Evolutionary conservation across 495 filamentous ascomycete species (phyloP).

Genomic region (Penicillium roqueforti): DNA sequence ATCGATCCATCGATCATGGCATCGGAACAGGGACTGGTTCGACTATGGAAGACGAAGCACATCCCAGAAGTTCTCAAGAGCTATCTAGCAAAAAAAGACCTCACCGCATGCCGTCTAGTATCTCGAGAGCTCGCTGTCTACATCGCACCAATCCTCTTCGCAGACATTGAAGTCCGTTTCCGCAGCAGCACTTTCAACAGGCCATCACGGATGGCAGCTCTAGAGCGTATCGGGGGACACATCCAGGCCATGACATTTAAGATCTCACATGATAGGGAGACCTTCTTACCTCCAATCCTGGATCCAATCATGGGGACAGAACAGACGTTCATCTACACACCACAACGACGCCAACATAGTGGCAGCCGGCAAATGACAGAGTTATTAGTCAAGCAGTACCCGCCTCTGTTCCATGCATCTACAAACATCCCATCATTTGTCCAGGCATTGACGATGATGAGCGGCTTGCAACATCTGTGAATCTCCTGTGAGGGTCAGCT

Average conservation of each 20-base stretch:
- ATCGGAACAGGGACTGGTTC: constrained; percentile 29
- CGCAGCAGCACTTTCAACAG: constrained; percentile 65
- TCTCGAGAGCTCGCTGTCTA: constrained; percentile 49
- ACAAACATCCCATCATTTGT: constrained; percentile 77
- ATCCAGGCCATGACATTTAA: constrained; percentile 65
- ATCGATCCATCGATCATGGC: not conserved
- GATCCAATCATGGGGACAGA: constrained; percentile 67
- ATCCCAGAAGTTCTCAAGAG: constrained; percentile 42
- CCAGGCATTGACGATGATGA: constrained; percentile 57
- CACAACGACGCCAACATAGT: constrained; percentile 45
- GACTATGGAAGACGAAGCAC: constrained; percentile 46
- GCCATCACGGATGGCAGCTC: constrained; percentile 59
- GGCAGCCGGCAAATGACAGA: constrained; percentile 56
- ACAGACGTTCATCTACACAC: constrained; percentile 68
- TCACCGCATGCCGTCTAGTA: constrained; percentile 46
- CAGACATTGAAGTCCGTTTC: constrained; percentile 51
- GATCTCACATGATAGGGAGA: constrained; percentile 63
- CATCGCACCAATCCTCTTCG: constrained; percentile 48
- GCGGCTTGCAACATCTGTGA: constrained; percentile 62
- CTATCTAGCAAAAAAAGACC: constrained; percentile 36
- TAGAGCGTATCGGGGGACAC: constrained; percentile 67
- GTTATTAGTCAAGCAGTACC: constrained; percentile 72
- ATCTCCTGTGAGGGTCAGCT: constrained; percentile 69
- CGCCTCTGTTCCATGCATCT: constrained; percentile 78
- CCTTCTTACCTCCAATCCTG: constrained; percentile 71